Conservation (phyloP, 2,329 filamentous ascomycete genomes). For the Cryoendolithus antarcticus region DNA sequence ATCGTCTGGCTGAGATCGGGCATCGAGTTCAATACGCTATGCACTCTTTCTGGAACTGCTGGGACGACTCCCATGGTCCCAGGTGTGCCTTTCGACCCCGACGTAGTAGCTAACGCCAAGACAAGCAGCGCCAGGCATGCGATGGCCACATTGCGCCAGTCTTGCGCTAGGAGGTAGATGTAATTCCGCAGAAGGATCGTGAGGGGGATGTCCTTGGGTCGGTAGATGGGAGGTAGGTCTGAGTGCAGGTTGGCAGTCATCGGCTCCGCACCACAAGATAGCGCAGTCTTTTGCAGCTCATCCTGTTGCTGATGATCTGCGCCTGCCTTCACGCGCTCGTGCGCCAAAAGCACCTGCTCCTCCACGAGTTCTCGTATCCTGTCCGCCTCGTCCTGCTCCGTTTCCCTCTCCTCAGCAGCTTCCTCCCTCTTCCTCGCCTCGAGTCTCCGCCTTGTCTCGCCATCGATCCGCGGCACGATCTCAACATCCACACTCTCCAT, state of each 20-base stretch:
- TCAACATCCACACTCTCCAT: conserved; percentile 99
- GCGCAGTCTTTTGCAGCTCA: not conserved
- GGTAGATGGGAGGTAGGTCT: conserved; percentile 21
- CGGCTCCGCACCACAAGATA: not conserved
- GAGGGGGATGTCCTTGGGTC: conserved; percentile 36
- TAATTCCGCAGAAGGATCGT: conserved; percentile 42
- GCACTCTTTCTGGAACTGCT: too few relatives aligned
- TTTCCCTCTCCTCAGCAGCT: conserved; percentile 21
- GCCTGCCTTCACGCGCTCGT: conserved; percentile 2
- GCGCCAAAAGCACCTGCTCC: conserved; percentile 11
- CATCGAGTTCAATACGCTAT: too few relatives aligned
- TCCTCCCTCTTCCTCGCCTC: conserved; percentile 36
- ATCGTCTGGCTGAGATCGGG: too few relatives aligned
- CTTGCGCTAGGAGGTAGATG: conserved; percentile 37
- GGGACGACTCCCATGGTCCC: too few relatives aligned
- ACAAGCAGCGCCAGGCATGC: conserved; percentile 25
- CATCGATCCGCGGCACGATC: conserved; percentile 60
- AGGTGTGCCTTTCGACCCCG: too few relatives aligned
- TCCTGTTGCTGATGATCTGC: conserved; percentile 1
- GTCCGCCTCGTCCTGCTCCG: conserved; percentile 22
- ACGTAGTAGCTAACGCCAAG: too few relatives aligned
- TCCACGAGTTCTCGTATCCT: conserved; percentile 10
- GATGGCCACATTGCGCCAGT: conserved; percentile 42
- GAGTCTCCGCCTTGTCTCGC: conserved; percentile 46
- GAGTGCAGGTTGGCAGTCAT: not conserved